Base-by-base conservation (phyloP, 2,329 filamentous ascomycete genomes). In the Colletotrichum viniferum region DNA sequence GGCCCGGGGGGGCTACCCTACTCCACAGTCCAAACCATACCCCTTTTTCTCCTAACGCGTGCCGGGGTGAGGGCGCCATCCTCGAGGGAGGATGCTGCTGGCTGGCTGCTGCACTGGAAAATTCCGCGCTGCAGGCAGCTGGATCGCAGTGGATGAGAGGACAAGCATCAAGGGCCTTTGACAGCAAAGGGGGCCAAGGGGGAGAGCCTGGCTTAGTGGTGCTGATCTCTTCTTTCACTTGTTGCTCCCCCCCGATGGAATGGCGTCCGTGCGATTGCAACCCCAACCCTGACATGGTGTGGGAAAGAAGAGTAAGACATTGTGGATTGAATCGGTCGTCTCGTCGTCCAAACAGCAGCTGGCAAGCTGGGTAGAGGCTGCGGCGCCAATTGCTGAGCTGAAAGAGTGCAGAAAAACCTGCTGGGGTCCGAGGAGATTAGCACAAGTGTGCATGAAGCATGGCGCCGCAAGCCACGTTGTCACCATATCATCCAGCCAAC, bases 231-330 rank as follows among this genome's bases (percentile, higher is more conserved):
- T 24, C 38, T 32, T 28, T 28, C 36, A 38, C 28, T n/a, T 24
- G 43, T 24, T 61, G n/a, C 9, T 52, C 32, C 12, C 48, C 65
- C 65, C 65, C 65, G n/a, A 38, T 60, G 32, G n/a, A 13, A 30
- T 48, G 26, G n/a, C 21, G 73, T 63, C 73, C 69, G 73, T 75
- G 73, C 73, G 73, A 73, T 36, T 75, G 36, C 69, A 68, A 75
- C 73, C 26, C 43, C 32, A 60, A 64, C 63, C 58, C 38, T 36
- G 43, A 26, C 56, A 43, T 24, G 61, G 32, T 8, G n/a, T 63
- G 32, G 30, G 32, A 16, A 63, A 14, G 61, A 63, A 28, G 30
- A 14, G 58, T 61, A 32, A 32, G 58, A 34, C 30, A 28, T n/a
- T 32, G 58, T 61, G 28, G 26, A 21, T 58, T 24, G 21, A 24